Percentiles rank a stretch among this genome's conserved stretches.
phyloP scores from a whole-genome alignment of 2,329 filamentous ascomycete species.

The Nakataea oryzae region DNA sequence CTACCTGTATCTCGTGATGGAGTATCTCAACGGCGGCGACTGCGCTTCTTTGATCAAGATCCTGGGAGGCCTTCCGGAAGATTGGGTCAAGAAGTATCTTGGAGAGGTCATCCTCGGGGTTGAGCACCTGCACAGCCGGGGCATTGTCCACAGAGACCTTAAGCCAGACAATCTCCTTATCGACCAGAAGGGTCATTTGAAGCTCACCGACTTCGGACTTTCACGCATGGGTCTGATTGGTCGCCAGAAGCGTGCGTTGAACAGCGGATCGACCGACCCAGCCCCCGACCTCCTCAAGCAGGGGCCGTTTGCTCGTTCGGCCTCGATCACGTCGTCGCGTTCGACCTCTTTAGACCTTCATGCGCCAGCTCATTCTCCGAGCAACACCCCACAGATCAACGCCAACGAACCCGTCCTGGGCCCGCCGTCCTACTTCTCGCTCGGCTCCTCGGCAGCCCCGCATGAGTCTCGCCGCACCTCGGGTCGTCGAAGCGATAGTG shows the following conservation, averaged over 20 bases:
- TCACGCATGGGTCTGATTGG: slow-evolving; percentile 96
- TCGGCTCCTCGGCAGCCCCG: slow-evolving; percentile 36
- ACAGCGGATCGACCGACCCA: slow-evolving; percentile 64
- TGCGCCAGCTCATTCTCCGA: slow-evolving; percentile 57
- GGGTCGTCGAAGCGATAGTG: slow-evolving; percentile 82
- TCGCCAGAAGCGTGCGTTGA: slow-evolving; percentile 87
- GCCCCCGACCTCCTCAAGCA: slow-evolving; percentile 88
- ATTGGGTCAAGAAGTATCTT: slow-evolving; percentile 97
- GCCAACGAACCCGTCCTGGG: slow-evolving; percentile 59
- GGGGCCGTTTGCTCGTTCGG: slow-evolving; percentile 77
- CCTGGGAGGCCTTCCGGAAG: slow-evolving; percentile 81
- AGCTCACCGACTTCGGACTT: slow-evolving; percentile 93
- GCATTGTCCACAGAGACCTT: slow-evolving; percentile 92
- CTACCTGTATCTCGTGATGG: slow-evolving; percentile 97
- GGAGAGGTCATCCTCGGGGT: slow-evolving; percentile 95
- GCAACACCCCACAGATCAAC: slow-evolving; percentile 76
- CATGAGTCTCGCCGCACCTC: slow-evolving; percentile 61
- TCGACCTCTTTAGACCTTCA: slow-evolving; percentile 91
- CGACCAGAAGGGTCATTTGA: slow-evolving; percentile 91
- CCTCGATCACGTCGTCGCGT: slow-evolving; percentile 79
- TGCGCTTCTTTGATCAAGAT: slow-evolving; percentile 95
- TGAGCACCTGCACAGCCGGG: slow-evolving; percentile 85
- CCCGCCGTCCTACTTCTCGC: slow-evolving; percentile 88
- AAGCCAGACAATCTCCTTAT: slow-evolving; percentile 97
- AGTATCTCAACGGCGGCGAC: slow-evolving; percentile 95